Evolutionary conservation across 768 basidiomycete genomes (phyloP), one percentile per base, ranked within the genome.

Genomic region (Galerina sulciceps): DNA sequence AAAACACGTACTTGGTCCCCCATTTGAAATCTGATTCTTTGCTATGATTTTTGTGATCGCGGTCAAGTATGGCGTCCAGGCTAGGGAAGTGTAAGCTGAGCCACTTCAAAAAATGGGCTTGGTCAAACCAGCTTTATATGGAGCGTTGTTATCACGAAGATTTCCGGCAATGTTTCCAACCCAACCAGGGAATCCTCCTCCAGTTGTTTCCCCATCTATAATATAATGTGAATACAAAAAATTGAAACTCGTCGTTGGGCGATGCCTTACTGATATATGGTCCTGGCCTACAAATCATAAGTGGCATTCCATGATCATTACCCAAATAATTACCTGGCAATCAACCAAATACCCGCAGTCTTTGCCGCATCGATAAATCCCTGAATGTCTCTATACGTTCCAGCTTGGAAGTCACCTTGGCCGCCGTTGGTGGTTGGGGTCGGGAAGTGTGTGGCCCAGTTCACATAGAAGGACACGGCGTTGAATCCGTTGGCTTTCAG

Each of bases 401-500:
- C 78, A 8, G 51, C 26, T 61, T 81, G 71, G 57, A 84, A 85
- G 60, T 86, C 84, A 2, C 83, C 78, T 35, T 74, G 63, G 11
- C 79, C 75, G n/a, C 64, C 64, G 52, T 79, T 79, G 10, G 80
- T 81, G 34, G 67, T 60, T 0, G 80, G 79, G 0, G 82, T 75
- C 11, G 85, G 84, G 60, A 75, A 84, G 58, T 81, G 79, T 6
- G 83, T 61, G 10, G 85, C 86, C 84, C 86, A 87, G 60, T 82
- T 82, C 22, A 84, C 75, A 61, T 84, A 85, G 70, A 82, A 84
- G 1, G 83, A 85, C 42, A 88, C 81, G 4, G 82, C 77, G 59
- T 86, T 86, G 72, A 86, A 83, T 5, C 85, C 85, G 59, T 83
- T 81, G 26, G 86, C 80, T 61, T 83, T 86, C 53, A 86, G 70